phyloP scores from a whole-genome alignment of 2,329 filamentous ascomycete genomes.

The Penicillium digitatum region DNA sequence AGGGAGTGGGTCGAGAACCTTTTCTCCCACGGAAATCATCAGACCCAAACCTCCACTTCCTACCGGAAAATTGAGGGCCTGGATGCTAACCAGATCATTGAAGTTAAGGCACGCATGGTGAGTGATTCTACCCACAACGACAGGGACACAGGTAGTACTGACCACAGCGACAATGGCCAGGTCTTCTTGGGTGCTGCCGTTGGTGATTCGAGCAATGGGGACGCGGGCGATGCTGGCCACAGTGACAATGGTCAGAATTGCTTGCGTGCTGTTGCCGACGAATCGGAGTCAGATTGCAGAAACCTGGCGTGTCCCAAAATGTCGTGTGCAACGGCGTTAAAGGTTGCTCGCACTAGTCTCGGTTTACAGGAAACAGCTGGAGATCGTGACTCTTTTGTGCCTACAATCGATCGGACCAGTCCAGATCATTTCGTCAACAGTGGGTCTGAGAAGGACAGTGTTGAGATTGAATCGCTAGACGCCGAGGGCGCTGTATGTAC shows the following conservation, averaged over 20 bases:
- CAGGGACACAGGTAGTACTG: neutral
- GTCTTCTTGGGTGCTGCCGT: neutral
- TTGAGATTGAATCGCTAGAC: neutral
- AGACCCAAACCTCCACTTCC: neutral
- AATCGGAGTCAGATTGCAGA: neutral
- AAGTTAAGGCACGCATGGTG: constrained; percentile 8
- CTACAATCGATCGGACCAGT: neutral
- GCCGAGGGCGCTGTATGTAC: neutral
- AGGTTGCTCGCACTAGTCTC: neutral
- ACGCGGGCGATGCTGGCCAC: neutral
- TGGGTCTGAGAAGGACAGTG: neutral
- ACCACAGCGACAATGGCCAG: constrained; percentile 2
- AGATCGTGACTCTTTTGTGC: neutral
- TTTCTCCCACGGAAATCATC: neutral
- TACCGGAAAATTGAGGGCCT: constrained; percentile 10
- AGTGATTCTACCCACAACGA: neutral
- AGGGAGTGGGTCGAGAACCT: constrained; percentile 1
- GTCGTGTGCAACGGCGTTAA: neutral
- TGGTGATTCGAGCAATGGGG: neutral
- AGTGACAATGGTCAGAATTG: constrained; percentile 1
- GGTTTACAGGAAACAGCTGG: neutral
- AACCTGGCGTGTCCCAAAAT: neutral
- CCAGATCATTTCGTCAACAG: neutral
- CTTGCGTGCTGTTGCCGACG: neutral
- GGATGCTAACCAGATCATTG: neutral